Percentiles rank a stretch among this genome's conserved stretches.
Conservation (phyloP, 108 stramenopile genomes). For the Stephanodiscus minutulus region DNA sequence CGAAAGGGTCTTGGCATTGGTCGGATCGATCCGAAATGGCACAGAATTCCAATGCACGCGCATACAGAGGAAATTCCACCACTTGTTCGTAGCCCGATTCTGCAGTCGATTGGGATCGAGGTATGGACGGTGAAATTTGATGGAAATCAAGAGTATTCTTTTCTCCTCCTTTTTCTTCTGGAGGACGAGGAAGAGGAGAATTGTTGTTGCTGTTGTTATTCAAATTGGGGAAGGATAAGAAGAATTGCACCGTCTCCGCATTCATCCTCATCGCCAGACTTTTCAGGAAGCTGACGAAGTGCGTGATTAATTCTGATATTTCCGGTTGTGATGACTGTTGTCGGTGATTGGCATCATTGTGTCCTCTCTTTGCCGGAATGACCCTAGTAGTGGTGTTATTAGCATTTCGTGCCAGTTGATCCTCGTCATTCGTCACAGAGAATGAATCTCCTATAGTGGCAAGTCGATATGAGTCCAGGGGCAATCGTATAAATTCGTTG, state of each 20-base stretch:
- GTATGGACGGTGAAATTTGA: background rate
- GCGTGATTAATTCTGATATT: constrained; percentile 77
- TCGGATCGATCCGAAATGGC: constrained; percentile 27
- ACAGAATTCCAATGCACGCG: constrained; percentile 85
- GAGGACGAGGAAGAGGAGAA: background rate
- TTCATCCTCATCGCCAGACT: constrained; percentile 87
- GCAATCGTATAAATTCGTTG: constrained; percentile 79
- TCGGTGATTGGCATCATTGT: background rate
- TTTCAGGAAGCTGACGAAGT: constrained; percentile 85
- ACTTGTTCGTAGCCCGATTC: constrained; percentile 15
- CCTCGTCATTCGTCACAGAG: background rate
- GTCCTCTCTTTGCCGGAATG: background rate
- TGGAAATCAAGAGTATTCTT: background rate
- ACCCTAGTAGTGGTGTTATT: background rate
- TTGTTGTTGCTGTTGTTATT: background rate
- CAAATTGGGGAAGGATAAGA: constrained; percentile 61
- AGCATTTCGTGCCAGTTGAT: background rate
- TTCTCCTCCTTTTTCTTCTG: background rate
- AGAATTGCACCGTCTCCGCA: constrained; percentile 87
- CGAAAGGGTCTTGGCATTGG: constrained; percentile 70
- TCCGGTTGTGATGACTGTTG: constrained; percentile 40
- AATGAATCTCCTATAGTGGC: constrained; percentile 28
- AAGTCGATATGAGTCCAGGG: constrained; percentile 61
- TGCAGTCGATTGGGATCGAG: constrained; percentile 45
- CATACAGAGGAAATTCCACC: constrained; percentile 85